Conservation (phyloP, 768 basidiomycete species). For the Floccularia luteovirens region DNA sequence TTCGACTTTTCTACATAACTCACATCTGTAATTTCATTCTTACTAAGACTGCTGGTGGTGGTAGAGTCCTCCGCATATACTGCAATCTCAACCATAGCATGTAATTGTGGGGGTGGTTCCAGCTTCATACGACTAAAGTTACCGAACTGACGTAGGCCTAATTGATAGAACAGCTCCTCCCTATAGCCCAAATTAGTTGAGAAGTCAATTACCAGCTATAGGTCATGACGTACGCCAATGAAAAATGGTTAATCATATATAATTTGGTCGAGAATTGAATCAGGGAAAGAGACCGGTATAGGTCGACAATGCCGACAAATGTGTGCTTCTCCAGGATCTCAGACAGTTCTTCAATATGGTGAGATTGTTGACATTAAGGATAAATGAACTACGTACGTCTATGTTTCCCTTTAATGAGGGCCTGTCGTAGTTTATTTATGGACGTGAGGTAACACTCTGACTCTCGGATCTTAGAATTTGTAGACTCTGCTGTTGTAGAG, state of each 20-base stretch:
- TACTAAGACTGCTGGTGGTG: conserved; percentile 43
- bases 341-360: conserved; percentile 48
- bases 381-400: conserved; percentile 39
- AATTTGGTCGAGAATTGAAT: conserved; percentile 86
- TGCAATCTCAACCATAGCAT: conserved; percentile 68
- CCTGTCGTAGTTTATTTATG: conserved; percentile 55
- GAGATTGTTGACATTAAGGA: background rate
- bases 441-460: conserved; percentile 75
- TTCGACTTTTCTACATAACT: conserved; percentile 1
- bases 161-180: conserved; percentile 93
- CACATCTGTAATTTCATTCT: conserved; percentile 67
- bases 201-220: background rate
- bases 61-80: conserved; percentile 63
- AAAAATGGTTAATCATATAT: conserved; percentile 82
- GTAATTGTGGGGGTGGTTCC: conserved; percentile 74
- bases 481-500: conserved; percentile 15
- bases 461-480: conserved; percentile 54
- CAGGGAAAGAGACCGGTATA: conserved; percentile 63
- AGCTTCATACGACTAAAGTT: conserved; percentile 69
- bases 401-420: conserved; percentile 55
- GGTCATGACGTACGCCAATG: conserved; percentile 59
- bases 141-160: conserved; percentile 88
- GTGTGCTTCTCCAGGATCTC: conserved; percentile 84
- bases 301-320: conserved; percentile 89
- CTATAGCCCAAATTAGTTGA: conserved; percentile 27